phyloP scores from a whole-genome alignment of 345 rosid species.

The Luvunga scandens region DNA sequence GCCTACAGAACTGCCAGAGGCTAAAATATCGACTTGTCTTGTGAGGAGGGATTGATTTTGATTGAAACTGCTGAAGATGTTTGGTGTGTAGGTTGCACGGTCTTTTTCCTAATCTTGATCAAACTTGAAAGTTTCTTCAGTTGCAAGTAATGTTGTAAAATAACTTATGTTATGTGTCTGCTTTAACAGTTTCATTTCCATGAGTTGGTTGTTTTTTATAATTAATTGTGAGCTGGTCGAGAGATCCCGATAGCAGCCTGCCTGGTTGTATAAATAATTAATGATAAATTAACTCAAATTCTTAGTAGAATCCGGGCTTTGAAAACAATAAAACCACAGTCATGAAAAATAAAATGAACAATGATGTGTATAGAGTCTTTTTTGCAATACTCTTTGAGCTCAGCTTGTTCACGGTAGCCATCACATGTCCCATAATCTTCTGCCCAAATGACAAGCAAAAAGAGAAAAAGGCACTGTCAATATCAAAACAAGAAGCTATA shows the following conservation, averaged over 20 bases:
- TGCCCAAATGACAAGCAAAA: slow-evolving; percentile 16
- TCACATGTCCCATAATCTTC: slow-evolving; percentile 36
- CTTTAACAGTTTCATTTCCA: not conserved
- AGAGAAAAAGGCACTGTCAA: not conserved
- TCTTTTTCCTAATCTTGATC: slow-evolving; percentile 3
- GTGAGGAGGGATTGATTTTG: not conserved
- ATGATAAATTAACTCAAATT: not conserved
- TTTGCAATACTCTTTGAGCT: slow-evolving; percentile 25
- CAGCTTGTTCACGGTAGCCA: slow-evolving; percentile 22
- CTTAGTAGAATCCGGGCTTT: slow-evolving; percentile 9
- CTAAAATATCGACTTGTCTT: not conserved
- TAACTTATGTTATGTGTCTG: not conserved
- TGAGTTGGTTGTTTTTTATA: not conserved
- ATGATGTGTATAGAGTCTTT: slow-evolving; percentile 1
- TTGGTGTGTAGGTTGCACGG: slow-evolving; percentile 11
- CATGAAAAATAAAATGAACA: slow-evolving; percentile 25
- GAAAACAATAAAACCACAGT: slow-evolving; percentile 28
- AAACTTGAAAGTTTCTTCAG: not conserved
- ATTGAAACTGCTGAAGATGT: not conserved
- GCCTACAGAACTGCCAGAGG: not conserved
- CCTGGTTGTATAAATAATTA: not conserved
- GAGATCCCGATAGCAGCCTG: not conserved
- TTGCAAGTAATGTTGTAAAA: not conserved
- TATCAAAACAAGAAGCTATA: not conserved
- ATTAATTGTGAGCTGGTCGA: not conserved